Base-by-base conservation (phyloP, 2,329 filamentous ascomycete genomes). In the Lachnellula cervina region DNA sequence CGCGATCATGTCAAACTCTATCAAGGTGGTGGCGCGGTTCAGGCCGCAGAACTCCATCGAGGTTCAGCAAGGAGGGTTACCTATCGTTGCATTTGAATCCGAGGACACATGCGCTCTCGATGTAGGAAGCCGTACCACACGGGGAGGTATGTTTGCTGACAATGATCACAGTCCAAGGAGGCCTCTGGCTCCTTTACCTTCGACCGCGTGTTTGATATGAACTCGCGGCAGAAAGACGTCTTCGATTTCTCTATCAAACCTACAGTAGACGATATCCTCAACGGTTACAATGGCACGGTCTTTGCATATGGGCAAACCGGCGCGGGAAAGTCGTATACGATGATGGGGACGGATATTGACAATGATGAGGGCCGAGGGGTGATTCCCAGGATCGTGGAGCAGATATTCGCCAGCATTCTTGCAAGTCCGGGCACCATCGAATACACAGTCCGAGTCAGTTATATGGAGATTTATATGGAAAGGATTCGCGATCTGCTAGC, bases 401-500 rank as follows among this genome's bases (percentile, higher is more conserved):
- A 97, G 76, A 97, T 97, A 71, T 97, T 97, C 72, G 87, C 89
- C 66, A 96, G 89, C 74, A 97, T 97, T 72, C 80, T 97, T 75
- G 85, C 89, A 21, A 96, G 91, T 66, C 90, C 93, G 44, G 86
- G 86, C 67, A 96, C 90, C 64, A 97, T 97, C 71, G 94, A 97
- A 74, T 97, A 97, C 74, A 97, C 92, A n/a, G 93, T 99, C 52
- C 86, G 92, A 55, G 93, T 97, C 69, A 96, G 91, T 73, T 97
- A 97, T 75, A 97, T 99, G 92, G 94, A 99, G 75, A 97, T 99
- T 62, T 99, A 99, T 78, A 99, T 97, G 94, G 94, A 99, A 77
- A 86, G 89, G 65, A 97, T 99, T 72, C 85, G 93, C 68, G 94
- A 99, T 83, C 76, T 99, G 68, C 77, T 99, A 61, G 86, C 88